These are phyloP conservation scores for Nosema muscidifuracis DNA, from an alignment of 371 early-diverging fungal species.

Conservation along the genomic window DNA sequence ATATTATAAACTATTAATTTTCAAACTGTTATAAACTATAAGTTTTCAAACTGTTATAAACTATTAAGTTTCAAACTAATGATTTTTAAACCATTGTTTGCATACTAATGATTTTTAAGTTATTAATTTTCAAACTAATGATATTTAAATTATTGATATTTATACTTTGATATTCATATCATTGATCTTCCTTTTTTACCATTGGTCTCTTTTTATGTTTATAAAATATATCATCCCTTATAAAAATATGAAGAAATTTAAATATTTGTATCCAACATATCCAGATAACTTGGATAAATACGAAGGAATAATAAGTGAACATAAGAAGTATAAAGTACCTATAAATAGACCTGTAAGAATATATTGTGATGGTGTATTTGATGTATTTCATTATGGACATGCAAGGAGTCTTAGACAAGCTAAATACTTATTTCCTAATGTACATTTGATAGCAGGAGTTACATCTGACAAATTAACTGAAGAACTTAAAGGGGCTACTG, in stretches of 20 bases:
- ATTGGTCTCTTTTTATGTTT: not conserved
- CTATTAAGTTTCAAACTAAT: no score
- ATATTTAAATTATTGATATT: no score
- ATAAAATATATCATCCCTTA: no score
- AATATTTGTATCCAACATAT: conserved; percentile 31
- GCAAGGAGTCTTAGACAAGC: conserved; percentile 81
- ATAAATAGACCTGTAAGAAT: conserved; percentile 56
- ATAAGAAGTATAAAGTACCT: conserved; percentile 37
- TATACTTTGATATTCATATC: no score
- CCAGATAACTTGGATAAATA: conserved; percentile 26
- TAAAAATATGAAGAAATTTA: conserved; percentile 2
- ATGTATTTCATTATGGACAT: conserved; percentile 86
- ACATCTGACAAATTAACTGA: conserved; percentile 75
- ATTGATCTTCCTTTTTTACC: not conserved
- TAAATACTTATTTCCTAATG: conserved; percentile 76
- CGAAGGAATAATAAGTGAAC: not conserved
- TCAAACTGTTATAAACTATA: no score
- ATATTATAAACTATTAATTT: no score
- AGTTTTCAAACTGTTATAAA: no score
- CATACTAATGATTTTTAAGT: no score
- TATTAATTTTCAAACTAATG: no score
- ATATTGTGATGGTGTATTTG: conserved; percentile 70
- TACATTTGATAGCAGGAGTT: conserved; percentile 77
- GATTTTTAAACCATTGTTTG: no score
- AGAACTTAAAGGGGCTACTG: conserved; percentile 78